phyloP scores from a whole-genome alignment of 371 early-diverging fungal species.

The Chytridium lagenaria region DNA sequence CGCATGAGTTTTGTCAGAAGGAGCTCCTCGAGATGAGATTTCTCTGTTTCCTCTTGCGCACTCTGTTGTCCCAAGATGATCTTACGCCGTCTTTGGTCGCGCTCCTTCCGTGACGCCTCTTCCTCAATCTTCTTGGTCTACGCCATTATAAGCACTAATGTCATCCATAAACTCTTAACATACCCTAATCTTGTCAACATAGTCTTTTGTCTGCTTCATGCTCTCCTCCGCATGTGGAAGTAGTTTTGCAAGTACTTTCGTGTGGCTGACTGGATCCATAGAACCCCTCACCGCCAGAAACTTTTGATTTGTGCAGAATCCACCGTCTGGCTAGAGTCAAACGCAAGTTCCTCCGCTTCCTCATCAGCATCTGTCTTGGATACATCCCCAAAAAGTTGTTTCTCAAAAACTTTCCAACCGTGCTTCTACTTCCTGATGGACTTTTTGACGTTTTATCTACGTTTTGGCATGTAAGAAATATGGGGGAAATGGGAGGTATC shows the following conservation, averaged over 20 bases:
- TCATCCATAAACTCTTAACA: conserved; percentile 3
- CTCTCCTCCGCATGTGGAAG: conserved; percentile 34
- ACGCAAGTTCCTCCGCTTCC: conserved; percentile 1
- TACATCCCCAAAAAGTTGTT: conserved; percentile 8
- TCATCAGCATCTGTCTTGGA: conserved; percentile 10
- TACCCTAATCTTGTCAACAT: conserved; percentile 54
- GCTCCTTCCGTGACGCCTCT: conserved; percentile 48
- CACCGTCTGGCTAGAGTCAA: neutral
- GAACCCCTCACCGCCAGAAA: conserved; percentile 39
- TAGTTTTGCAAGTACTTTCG: conserved; percentile 37
- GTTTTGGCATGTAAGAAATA: conserved; percentile 2
- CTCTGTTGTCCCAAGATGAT: conserved; percentile 50
- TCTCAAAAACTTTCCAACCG: conserved; percentile 26
- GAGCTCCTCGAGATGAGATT: conserved; percentile 47
- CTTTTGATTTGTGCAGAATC: conserved; percentile 40
- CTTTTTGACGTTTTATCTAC: neutral
- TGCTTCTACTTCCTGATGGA: conserved; percentile 1
- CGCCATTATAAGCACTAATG: conserved; percentile 6
- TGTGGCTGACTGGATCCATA: conserved; percentile 43
- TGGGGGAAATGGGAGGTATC: neutral
- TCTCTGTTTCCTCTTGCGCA: conserved; percentile 50
- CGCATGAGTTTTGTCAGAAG: conserved; percentile 52
- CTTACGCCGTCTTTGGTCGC: conserved; percentile 55
- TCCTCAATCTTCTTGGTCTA: conserved; percentile 54
- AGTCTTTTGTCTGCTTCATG: conserved; percentile 43